phyloP scores from a whole-genome alignment of 108 stramenopile species.

The Skeletonema tropicum region DNA sequence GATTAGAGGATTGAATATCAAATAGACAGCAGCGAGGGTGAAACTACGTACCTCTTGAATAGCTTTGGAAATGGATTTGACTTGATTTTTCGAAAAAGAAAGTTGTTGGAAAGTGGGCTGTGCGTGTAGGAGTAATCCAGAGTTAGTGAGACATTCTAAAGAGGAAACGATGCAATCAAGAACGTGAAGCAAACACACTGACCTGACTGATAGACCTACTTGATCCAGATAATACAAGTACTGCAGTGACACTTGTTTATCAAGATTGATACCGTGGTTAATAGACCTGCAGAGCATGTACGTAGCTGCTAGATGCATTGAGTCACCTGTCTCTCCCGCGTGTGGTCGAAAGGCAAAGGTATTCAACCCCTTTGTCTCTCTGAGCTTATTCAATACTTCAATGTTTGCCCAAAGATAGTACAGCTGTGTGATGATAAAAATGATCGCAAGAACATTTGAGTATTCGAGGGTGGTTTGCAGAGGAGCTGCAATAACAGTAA shows the following conservation, averaged over 20 bases:
- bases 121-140: constrained; percentile 87
- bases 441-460: constrained; percentile 9
- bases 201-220: constrained; percentile 34
- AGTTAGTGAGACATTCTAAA: constrained; percentile 10
- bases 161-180: not conserved
- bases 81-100: constrained; percentile 95
- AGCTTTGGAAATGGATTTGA: constrained; percentile 94
- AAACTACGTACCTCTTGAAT: constrained; percentile 41
- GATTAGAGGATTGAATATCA: not conserved
- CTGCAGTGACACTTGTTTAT: constrained; percentile 93
- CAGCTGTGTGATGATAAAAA: constrained; percentile 22
- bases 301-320: constrained; percentile 96
- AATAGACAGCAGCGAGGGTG: not conserved
- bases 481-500: not conserved
- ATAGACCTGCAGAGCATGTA: constrained; percentile 94
- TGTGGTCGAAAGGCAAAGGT: constrained; percentile 95
- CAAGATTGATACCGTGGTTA: constrained; percentile 98
- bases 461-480: not conserved
- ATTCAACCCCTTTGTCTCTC: constrained; percentile 86
- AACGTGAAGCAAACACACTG: not conserved
- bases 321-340: constrained; percentile 96
- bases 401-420: constrained; percentile 96
- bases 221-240: constrained; percentile 98
- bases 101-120: constrained; percentile 97
- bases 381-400: constrained; percentile 88